Evolutionary conservation across 2,329 filamentous ascomycete species (phyloP).

Genomic region (Stagonosporopsis tanaceti): DNA sequence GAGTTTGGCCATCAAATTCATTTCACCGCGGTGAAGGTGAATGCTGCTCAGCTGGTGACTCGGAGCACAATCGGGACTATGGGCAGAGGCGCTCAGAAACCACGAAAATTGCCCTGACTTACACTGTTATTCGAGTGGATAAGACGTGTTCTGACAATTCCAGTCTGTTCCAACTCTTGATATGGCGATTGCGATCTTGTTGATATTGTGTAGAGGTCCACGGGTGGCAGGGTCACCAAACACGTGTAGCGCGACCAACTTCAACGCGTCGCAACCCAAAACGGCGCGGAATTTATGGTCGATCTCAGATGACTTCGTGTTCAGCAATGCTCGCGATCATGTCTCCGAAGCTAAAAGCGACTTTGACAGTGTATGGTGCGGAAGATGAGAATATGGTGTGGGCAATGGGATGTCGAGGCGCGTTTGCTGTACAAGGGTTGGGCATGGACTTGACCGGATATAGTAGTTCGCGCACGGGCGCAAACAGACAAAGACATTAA

Average conservation of each 20-base stretch:
- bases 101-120: conserved; percentile 1
- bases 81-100: neutral
- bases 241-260: conserved; percentile 31
- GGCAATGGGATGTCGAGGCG: conserved; percentile 24
- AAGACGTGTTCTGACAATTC: neutral
- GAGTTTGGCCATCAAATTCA: neutral
- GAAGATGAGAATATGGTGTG: conserved; percentile 22
- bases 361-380: conserved; percentile 15
- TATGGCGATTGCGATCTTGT: conserved; percentile 23
- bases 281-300: neutral
- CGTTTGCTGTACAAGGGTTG: conserved; percentile 29
- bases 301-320: neutral
- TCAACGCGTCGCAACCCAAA: conserved; percentile 37
- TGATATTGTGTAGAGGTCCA: conserved; percentile 15
- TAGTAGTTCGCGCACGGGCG: conserved; percentile 14
- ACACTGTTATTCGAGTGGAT: neutral
- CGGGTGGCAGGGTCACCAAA: conserved; percentile 29
- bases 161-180: neutral
- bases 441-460: conserved; percentile 17
- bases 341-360: neutral
- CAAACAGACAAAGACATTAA: conserved; percentile 4
- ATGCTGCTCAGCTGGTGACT: neutral
- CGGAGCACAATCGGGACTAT: neutral
- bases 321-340: neutral
- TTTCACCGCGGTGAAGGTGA: conserved; percentile 4